Evolutionary conservation across 177 flowering plant genomes (phyloP), one percentile per base, ranked within the genome.

Genomic region (Vitis hybrid): DNA sequence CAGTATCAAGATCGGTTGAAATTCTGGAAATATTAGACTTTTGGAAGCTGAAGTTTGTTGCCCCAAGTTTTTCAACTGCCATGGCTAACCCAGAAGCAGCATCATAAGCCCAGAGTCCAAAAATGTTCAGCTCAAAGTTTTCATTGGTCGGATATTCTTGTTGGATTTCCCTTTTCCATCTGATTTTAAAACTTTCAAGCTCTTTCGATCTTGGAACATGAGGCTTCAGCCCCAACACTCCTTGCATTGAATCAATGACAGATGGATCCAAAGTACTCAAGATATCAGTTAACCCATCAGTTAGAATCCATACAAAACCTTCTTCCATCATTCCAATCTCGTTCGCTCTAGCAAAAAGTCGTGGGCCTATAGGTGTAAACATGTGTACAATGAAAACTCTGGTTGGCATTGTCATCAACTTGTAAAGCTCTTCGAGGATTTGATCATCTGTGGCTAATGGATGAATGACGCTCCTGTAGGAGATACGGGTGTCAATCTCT

Each of bases 241-340:
- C 26, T 23, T 23, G 26, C 26, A 23, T 23, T 23, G 26, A 23
- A 23, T 23, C 26, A 23, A 23, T 23, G 26, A 23, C 26, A 23
- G 26, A 65, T 1, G 63, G 11, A 62, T 66, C 14, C 56, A 50
- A 11, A 1, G 18, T 39, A 4, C 11, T 13, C 19, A 76, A 72
- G 17, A 49, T 5, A 50, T 64, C 14, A 2, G 63, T 64, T 6
- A 76, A 11, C 21, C 62, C 69, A 69, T 69, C 34, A 6, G 76
- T 72, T 6, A 72, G 61, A 15, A 76, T 76, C 79, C 79, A 76
- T 4, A 69, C 76, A 65, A 30, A 76, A 3, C 73, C 79, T 19
- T 65, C 48, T 3, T 45, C 26, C 26, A 23, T 23, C 26, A 23
- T 23, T 23, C 26, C 26, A 23, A 23, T 23, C 26, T 23, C 26